Percentiles rank a stretch among this genome's conserved stretches.
phyloP scores from a whole-genome alignment of 1,284 basidiomycete genomes.

The Cerioporus squamosus region DNA sequence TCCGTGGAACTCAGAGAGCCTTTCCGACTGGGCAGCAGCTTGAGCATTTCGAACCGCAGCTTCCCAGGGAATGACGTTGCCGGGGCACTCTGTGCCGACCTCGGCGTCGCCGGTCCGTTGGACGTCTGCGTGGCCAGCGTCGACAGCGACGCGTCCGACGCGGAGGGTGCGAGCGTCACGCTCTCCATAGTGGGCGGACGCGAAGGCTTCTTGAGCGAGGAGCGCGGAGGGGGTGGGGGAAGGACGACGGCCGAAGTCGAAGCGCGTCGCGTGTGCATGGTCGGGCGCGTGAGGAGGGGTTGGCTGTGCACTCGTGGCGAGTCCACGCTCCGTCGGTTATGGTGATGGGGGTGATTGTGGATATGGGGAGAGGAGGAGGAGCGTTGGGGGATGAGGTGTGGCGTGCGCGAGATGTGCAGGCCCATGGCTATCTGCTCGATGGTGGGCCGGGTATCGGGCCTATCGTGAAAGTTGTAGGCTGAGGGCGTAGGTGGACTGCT shows the following conservation, averaged over 20 bases:
- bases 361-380: conserved; percentile 24
- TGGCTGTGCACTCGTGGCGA: conserved; percentile 16
- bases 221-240: conserved; percentile 61
- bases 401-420: conserved; percentile 72
- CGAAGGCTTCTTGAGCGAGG: conserved; percentile 62
- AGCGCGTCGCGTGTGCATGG: conserved; percentile 30
- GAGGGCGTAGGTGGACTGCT: conserved; percentile 38
- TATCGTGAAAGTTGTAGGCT: conserved; percentile 46
- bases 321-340: conserved; percentile 10
- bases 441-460: conserved; percentile 55
- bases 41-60: conserved; percentile 50
- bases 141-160: conserved; percentile 50
- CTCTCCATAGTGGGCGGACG: conserved; percentile 36
- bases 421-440: conserved; percentile 79
- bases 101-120: conserved; percentile 41
- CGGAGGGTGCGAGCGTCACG: conserved; percentile 36
- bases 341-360: conserved; percentile 12
- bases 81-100: conserved; percentile 40
- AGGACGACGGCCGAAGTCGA: conserved; percentile 37
- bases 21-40: conserved; percentile 43
- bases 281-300: conserved; percentile 22
- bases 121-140: conserved; percentile 51
- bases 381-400: conserved; percentile 55
- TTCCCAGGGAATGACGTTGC: conserved; percentile 37
- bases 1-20: conserved; percentile 17